Percentiles rank a stretch among this genome's conserved stretches.
Conservation (phyloP, 352 stramenopile genomes). For the Globisporangium lucens region DNA sequence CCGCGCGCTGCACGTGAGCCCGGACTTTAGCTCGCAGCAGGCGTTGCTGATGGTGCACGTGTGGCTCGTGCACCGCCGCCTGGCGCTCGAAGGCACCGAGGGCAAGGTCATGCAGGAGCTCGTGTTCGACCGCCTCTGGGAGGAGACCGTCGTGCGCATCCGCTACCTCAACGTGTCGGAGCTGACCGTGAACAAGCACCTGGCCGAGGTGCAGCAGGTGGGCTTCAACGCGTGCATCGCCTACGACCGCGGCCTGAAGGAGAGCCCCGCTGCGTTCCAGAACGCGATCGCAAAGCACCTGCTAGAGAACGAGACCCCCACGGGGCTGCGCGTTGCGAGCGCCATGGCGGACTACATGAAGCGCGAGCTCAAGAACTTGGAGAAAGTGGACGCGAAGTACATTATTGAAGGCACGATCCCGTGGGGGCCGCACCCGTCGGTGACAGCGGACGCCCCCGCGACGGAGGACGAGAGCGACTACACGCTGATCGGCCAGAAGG, state of each 20-base stretch:
- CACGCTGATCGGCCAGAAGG: slow-evolving; percentile 77
- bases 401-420: slow-evolving; percentile 73
- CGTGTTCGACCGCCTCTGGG: slow-evolving; percentile 96
- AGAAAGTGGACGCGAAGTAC: slow-evolving; percentile 71
- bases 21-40: slow-evolving; percentile 92
- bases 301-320: slow-evolving; percentile 63
- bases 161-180: slow-evolving; percentile 91
- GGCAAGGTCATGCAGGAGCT: slow-evolving; percentile 92
- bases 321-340: slow-evolving; percentile 54
- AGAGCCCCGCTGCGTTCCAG: slow-evolving; percentile 48
- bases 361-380: slow-evolving; percentile 75
- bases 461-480: slow-evolving; percentile 48
- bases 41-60: slow-evolving; percentile 93
- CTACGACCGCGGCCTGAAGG: slow-evolving; percentile 90
- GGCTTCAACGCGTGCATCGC: slow-evolving; percentile 94
- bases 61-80: slow-evolving; percentile 94
- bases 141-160: slow-evolving; percentile 93
- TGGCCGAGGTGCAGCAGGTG: slow-evolving; percentile 94
- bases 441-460: slow-evolving; percentile 4
- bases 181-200: slow-evolving; percentile 95
- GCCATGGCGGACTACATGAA: slow-evolving; percentile 72
- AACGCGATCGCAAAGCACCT: slow-evolving; percentile 68
- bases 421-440: slow-evolving; percentile 45
- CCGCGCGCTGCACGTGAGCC: slow-evolving; percentile 51
- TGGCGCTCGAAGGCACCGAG: slow-evolving; percentile 77